Evolutionary conservation across 805 yeast species (phyloP).

Genomic region (Lachancea lanzarotensis): DNA sequence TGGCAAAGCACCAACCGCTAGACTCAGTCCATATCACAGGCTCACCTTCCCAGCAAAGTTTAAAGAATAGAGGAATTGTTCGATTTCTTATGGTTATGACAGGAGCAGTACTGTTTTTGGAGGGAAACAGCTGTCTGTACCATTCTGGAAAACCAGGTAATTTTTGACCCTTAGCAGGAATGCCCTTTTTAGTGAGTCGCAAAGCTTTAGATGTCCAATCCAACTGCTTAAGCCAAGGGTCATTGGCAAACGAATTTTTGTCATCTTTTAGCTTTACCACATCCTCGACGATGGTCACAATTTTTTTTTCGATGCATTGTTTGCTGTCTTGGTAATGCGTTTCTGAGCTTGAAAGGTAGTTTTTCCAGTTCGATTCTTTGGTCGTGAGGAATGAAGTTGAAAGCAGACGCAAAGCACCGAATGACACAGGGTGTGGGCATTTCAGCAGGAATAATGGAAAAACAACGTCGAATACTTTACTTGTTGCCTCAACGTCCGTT

Average conservation of each 20-base stretch:
- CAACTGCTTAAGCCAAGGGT: slow-evolving; percentile 87
- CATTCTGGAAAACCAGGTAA: slow-evolving; percentile 91
- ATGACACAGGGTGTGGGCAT: slow-evolving; percentile 91
- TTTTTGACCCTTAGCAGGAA: slow-evolving; percentile 64
- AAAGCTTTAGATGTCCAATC: slow-evolving; percentile 73
- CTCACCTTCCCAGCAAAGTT: slow-evolving; percentile 75
- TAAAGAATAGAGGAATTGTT: slow-evolving; percentile 66
- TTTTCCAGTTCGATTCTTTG: slow-evolving; percentile 56
- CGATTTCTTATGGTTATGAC: slow-evolving; percentile 67
- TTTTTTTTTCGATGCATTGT: slow-evolving; percentile 47
- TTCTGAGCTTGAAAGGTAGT: slow-evolving; percentile 68
- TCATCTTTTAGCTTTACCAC: slow-evolving; percentile 43
- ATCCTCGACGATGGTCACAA: slow-evolving; percentile 54
- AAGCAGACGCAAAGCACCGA: slow-evolving; percentile 75
- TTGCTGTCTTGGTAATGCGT: slow-evolving; percentile 52
- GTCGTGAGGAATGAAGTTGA: slow-evolving; percentile 77
- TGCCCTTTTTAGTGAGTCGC: slow-evolving; percentile 60
- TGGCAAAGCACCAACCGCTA: slow-evolving; percentile 86
- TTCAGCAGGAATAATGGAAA: slow-evolving; percentile 59
- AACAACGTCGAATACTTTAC: slow-evolving; percentile 56
- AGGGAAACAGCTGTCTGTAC: slow-evolving; percentile 59
- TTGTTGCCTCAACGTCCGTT: slow-evolving; percentile 72
- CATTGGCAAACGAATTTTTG: slow-evolving; percentile 41
- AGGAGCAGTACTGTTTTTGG: slow-evolving; percentile 37
- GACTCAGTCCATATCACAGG: slow-evolving; percentile 77